A percentile compares a stretch with the other conserved stretches of the same genome.
Conservation (phyloP, 139 green algal genomes). For the Chlamydomonas schloesseri region DNA sequence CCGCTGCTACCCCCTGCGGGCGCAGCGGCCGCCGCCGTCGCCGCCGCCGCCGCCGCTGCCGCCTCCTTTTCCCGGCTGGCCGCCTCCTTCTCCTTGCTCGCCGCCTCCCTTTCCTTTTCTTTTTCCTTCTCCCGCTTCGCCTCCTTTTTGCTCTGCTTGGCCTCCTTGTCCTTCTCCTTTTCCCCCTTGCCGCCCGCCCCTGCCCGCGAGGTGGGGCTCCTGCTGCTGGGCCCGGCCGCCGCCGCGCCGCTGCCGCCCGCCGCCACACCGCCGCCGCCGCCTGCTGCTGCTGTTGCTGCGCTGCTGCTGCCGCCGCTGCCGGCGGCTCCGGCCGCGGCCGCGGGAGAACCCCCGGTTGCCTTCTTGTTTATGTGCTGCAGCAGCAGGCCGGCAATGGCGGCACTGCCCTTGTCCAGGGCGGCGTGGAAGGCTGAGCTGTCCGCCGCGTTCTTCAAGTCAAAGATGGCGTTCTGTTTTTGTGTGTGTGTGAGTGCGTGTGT, state of each 20-base stretch:
- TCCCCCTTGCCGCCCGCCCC: neutral
- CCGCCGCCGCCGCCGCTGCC: neutral
- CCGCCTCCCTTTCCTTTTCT: neutral
- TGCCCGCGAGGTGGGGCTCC: neutral
- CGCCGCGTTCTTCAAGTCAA: slow-evolving; percentile 61
- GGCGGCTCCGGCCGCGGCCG: neutral
- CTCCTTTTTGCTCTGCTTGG: neutral
- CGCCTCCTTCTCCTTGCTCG: neutral
- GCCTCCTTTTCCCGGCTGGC: neutral
- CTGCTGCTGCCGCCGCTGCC: neutral
- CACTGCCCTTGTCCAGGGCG: slow-evolving; percentile 52
- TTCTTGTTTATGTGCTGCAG: slow-evolving; percentile 58
- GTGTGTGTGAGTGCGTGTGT: neutral
- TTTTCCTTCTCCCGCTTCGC: neutral
- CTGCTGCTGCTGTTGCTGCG: too few species aligned
- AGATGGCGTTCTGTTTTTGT: slow-evolving; percentile 50
- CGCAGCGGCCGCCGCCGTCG: neutral
- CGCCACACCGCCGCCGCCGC: too few species aligned
- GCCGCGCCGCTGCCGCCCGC: neutral
- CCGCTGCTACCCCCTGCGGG: neutral
- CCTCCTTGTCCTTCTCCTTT: neutral
- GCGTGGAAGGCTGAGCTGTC: slow-evolving; percentile 59
- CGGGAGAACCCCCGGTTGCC: neutral
- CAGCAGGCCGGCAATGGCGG: slow-evolving; percentile 46
- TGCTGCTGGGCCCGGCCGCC: neutral